Evolutionary conservation across 2,329 filamentous ascomycete genomes (phyloP).

Genomic region (Periconia macrospinosa): DNA sequence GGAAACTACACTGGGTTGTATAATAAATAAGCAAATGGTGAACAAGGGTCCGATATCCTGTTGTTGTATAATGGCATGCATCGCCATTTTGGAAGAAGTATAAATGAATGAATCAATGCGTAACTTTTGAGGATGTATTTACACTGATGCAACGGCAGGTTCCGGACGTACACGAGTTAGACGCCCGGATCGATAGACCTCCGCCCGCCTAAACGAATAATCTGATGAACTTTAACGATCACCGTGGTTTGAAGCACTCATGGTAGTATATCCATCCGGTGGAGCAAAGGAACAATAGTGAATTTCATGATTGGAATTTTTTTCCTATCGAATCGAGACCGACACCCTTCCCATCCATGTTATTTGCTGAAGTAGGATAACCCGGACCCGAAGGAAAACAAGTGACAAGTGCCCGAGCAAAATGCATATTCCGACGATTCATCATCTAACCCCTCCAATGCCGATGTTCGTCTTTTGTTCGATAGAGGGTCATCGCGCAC

Average conservation of each 20-base stretch:
- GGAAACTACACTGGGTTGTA: background rate
- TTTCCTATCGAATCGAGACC: slow-evolving; percentile 14
- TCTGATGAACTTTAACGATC: no score
- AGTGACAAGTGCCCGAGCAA: slow-evolving; percentile 9
- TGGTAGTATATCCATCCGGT: no score
- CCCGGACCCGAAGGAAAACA: slow-evolving; percentile 9
- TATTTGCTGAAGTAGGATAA: slow-evolving; percentile 9
- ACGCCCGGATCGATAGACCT: no score
- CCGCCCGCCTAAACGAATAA: no score
- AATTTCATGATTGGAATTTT: slow-evolving; percentile 17
- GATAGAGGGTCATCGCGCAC: slow-evolving; percentile 31
- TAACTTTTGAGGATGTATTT: no score
- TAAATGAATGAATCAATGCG: no score
- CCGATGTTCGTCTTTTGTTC: slow-evolving; percentile 9
- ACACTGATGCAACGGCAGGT: no score
- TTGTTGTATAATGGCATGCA: no score
- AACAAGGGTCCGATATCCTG: background rate
- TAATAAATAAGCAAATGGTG: background rate
- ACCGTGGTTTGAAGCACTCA: no score
- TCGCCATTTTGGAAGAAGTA: no score
- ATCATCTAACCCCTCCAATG: slow-evolving; percentile 2
- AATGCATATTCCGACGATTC: slow-evolving; percentile 6
- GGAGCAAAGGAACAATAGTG: background rate
- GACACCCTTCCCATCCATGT: slow-evolving; percentile 9
- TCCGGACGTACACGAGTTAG: no score